These are phyloP conservation scores for Laburnicola sp. DNA, from an alignment of 2,329 filamentous ascomycete species.

Conservation along the genomic window DNA sequence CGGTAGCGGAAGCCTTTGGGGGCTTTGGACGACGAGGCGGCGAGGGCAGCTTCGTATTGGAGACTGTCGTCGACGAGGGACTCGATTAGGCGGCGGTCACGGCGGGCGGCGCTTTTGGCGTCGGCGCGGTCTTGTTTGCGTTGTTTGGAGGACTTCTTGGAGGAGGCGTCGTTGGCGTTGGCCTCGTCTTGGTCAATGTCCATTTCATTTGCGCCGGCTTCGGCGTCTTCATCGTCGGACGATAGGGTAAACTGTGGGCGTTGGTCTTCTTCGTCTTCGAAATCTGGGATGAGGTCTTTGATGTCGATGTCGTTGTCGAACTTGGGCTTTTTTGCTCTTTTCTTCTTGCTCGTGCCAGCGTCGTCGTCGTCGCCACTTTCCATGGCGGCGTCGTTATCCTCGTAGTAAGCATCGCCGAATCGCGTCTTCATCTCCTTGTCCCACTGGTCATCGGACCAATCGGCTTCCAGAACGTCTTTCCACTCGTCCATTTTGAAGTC, in stretches of 20 bases:
- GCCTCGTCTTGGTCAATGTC: constrained; percentile 41
- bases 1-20: constrained; percentile 79
- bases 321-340: constrained; percentile 76
- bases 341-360: constrained; percentile 50
- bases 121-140: constrained; percentile 53
- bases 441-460: constrained; percentile 89
- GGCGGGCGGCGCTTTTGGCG: constrained; percentile 72
- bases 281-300: constrained; percentile 85
- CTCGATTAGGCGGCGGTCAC: constrained; percentile 82
- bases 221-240: constrained; percentile 44
- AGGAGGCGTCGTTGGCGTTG: constrained; percentile 41
- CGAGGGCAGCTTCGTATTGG: constrained; percentile 67
- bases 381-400: constrained; percentile 58
- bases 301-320: constrained; percentile 99
- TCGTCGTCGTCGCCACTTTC: constrained; percentile 44
- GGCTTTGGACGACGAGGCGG: constrained; percentile 55
- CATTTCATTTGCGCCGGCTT: constrained; percentile 57
- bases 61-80: constrained; percentile 81
- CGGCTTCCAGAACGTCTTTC: constrained; percentile 79
- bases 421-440: constrained; percentile 84
- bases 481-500: constrained; percentile 75
- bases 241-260: constrained; percentile 73
- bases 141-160: constrained; percentile 51
- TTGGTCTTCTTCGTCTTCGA: constrained; percentile 72
- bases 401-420: constrained; percentile 92